Evolutionary conservation across 768 basidiomycete genomes (phyloP).

Genomic region (Leucosporidium creatinivorum): DNA sequence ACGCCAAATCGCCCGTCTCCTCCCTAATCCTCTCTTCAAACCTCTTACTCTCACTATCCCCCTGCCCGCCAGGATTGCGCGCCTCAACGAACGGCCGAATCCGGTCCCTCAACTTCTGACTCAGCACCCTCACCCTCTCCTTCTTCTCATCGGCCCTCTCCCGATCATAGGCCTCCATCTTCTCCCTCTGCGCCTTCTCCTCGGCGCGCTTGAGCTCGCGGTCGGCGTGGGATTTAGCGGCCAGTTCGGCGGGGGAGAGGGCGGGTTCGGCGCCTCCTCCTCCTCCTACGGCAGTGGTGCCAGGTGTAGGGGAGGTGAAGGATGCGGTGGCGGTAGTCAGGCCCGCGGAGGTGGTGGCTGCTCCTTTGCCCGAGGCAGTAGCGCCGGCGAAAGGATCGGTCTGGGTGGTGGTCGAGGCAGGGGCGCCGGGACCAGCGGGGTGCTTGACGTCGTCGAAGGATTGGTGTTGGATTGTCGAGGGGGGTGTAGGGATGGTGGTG

Average conservation of each 20-base stretch:
- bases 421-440: no score
- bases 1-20: conserved; percentile 89
- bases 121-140: conserved; percentile 64
- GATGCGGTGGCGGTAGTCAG: no score
- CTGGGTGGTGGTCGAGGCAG: conserved; percentile 25
- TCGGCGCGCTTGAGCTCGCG: conserved; percentile 38
- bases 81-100: conserved; percentile 87
- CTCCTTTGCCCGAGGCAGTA: conserved; percentile 28
- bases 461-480: conserved; percentile 30
- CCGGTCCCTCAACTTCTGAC: conserved; percentile 72
- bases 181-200: conserved; percentile 64
- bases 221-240: conserved; percentile 11
- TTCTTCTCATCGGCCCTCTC: conserved; percentile 73
- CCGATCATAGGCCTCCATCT: conserved; percentile 67
- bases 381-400: no score
- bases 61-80: conserved; percentile 35
- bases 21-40: conserved; percentile 69
- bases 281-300: conserved; percentile 32
- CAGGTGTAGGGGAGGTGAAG: no score
- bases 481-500: not conserved
- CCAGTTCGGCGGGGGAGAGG: conserved; percentile 13
- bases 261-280: no score
- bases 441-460: no score
- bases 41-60: conserved; percentile 73
- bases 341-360: conserved; percentile 38